Evolutionary conservation across 129 eudicot genomes (phyloP).

Genomic region (Sambucus nigra): DNA sequence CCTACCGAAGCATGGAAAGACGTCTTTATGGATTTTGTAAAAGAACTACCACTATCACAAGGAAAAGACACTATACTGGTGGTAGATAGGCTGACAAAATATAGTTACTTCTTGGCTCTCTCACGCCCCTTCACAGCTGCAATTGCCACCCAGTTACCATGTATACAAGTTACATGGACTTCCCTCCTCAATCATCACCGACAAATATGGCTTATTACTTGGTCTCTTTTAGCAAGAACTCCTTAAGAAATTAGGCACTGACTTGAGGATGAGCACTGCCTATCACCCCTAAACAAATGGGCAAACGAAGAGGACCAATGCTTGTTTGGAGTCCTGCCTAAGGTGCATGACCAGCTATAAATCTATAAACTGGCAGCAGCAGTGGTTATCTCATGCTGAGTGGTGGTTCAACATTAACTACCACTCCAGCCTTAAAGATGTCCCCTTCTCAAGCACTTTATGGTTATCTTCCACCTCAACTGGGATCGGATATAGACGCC

Average conservation of each 20-base stretch:
- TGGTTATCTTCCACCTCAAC: no score
- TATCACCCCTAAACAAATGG: constrained; percentile 15
- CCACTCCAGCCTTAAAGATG: no score
- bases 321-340: background rate
- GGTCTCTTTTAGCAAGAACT: background rate
- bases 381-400: background rate
- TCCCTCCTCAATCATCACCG: background rate
- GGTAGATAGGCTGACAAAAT: background rate
- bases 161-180: constrained; percentile 3
- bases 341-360: background rate
- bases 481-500: no score
- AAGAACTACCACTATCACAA: no score
- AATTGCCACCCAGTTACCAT: background rate
- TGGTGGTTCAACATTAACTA: constrained; percentile 1
- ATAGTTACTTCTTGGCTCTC: background rate
- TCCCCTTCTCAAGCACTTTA: no score
- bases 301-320: constrained; percentile 8
- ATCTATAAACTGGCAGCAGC: background rate
- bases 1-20: no score
- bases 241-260: background rate
- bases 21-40: no score
- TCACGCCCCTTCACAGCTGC: background rate
- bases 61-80: no score
- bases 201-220: background rate
- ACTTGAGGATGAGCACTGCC: background rate